phyloP scores from a whole-genome alignment of 1,139 yeast genomes.

The Insectozyma bohioensis region DNA sequence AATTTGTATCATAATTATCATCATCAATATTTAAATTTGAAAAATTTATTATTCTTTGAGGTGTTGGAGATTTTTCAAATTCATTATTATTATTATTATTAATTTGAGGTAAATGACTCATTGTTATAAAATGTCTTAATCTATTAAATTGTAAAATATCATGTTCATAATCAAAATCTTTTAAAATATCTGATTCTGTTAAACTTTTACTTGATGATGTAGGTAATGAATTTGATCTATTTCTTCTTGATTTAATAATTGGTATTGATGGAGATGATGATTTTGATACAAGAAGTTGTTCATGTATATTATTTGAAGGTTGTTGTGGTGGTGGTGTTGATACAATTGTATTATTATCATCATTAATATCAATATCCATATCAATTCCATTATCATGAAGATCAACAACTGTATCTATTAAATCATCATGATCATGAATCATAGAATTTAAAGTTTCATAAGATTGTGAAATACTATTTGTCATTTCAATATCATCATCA shows the following conservation, averaged over 20 bases:
- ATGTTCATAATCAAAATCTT: constrained; percentile 15
- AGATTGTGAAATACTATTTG: constrained; percentile 11
- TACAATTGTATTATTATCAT: not conserved
- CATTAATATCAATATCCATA: too few relatives aligned
- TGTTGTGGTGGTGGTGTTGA: constrained; percentile 1
- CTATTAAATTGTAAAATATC: constrained; percentile 22
- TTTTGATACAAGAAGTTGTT: too few relatives aligned
- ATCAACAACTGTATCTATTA: too few relatives aligned
- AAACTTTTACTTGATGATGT: constrained; percentile 12
- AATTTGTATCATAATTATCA: constrained; percentile 21
- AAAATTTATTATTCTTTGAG: constrained; percentile 7
- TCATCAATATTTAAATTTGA: constrained; percentile 1
- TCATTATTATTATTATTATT: constrained; percentile 10
- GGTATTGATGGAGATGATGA: constrained; percentile 18
- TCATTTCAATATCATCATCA: constrained; percentile 9
- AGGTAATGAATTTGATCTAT: constrained; percentile 26
- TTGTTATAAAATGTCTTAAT: constrained; percentile 26
- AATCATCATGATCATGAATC: not conserved
- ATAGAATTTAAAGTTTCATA: constrained; percentile 12
- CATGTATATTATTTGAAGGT: not conserved
- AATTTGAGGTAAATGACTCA: constrained; percentile 11
- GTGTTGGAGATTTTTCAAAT: constrained; percentile 12
- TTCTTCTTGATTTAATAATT: constrained; percentile 4
- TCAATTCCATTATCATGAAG: too few relatives aligned
- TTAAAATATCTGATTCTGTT: constrained; percentile 13